Conservation (phyloP, 148 eudicot genomes). For the Bassia scoparia region DNA sequence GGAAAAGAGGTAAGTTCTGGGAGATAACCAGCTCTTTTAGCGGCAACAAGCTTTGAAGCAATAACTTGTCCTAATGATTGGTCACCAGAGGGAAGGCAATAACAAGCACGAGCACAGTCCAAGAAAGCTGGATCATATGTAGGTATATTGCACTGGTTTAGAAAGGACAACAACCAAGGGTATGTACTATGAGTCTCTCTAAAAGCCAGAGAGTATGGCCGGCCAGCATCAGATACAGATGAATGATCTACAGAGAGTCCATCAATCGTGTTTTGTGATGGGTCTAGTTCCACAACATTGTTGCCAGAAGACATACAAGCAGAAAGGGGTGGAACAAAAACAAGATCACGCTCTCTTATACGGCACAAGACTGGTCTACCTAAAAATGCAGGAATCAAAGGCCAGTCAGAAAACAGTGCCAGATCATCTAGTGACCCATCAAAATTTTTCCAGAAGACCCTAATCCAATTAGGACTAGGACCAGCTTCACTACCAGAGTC, state of each 20-base stretch:
- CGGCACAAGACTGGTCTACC: slow-evolving; percentile 95
- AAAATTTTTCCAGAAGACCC: slow-evolving; percentile 85
- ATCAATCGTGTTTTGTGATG: slow-evolving; percentile 30
- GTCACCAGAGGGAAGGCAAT: slow-evolving; percentile 59
- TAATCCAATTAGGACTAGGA: slow-evolving; percentile 91
- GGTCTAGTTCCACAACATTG: slow-evolving; percentile 24
- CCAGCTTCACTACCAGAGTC: slow-evolving; percentile 62
- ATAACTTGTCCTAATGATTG: slow-evolving; percentile 75
- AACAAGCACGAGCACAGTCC: slow-evolving; percentile 68
- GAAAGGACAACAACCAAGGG: slow-evolving; percentile 81
- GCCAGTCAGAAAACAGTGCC: slow-evolving; percentile 88
- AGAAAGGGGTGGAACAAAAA: slow-evolving; percentile 70
- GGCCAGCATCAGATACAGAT: slow-evolving; percentile 41
- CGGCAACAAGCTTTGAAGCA: slow-evolving; percentile 77
- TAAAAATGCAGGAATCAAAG: slow-evolving; percentile 92
- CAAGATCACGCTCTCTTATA: slow-evolving; percentile 72
- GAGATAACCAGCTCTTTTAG: slow-evolving; percentile 80
- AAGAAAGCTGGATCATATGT: slow-evolving; percentile 68
- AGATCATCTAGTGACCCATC: slow-evolving; percentile 71
- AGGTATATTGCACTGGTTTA: slow-evolving; percentile 93
- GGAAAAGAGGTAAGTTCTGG: slow-evolving; percentile 65
- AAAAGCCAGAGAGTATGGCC: slow-evolving; percentile 51
- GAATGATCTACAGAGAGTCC: slow-evolving; percentile 34
- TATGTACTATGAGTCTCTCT: slow-evolving; percentile 43
- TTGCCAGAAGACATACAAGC: slow-evolving; percentile 28